Evolutionary conservation across 768 basidiomycete species (phyloP), one percentile per base, ranked within the genome.

Genomic region (Lentinula guzmanii): DNA sequence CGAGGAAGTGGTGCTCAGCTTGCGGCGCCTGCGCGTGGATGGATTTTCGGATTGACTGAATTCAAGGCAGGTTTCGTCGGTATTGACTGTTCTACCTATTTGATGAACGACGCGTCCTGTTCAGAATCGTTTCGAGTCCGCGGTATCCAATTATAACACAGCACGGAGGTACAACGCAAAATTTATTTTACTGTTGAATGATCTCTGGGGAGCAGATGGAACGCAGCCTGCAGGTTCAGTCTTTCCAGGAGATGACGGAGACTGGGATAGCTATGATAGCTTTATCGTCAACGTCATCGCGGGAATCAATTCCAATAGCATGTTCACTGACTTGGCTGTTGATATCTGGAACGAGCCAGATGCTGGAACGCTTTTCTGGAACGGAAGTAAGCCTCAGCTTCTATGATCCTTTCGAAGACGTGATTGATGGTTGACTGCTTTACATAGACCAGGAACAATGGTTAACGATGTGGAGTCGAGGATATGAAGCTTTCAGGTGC

Each of bases 261-360:
- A 37, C 16, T 33, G 16, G 28, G 13, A 53, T 64, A 65, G 63
- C 52, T 68, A 63, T 58, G 58, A 66, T 43, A 60, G 60, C n/a
- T 68, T 61, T 31, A 39, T 68, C 28, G 63, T 65, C 3, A 63
- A 68, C 21, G 58, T 68, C 18, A 64, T 66, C 46, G 31, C 13
- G 16, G 65, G 66, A n/a, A 61, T 68, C 55, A 66, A 68, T 15
- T 65, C 65, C 10, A 66, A 68, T n/a, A 61, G 61, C 63, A 68
- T 65, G 57, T 28, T 45, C 13, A 51, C 65, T 28, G 64, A 61
- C 56, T 60, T 68, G 58, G 65, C 65, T 37, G 48, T 67, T 35
- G 58, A 64, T 15, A 66, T 67, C 15, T 67, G 67, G 67, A 67
- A 67, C 60, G 67, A 67, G 48, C 65, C 67, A 11, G 65, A 67